phyloP scores from a whole-genome alignment of 208 protist species.

The Trichomonas tenax region DNA sequence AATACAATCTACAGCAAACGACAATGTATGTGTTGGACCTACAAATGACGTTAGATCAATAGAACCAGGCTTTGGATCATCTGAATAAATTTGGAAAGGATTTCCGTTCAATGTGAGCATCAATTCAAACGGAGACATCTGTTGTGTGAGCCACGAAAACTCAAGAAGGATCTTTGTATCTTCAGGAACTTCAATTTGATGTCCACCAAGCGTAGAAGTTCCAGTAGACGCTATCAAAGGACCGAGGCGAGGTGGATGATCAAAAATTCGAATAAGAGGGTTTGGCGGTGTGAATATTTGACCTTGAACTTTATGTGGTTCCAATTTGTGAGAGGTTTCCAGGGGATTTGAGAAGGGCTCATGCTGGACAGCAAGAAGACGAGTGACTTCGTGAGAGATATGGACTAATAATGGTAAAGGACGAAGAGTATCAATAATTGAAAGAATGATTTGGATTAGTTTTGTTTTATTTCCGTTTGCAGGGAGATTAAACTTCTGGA shows the following conservation, averaged over 20 bases:
- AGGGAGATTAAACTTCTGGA: background rate
- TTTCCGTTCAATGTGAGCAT: background rate
- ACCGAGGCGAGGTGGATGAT: background rate
- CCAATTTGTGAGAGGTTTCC: background rate
- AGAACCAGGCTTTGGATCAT: background rate
- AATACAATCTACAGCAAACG: background rate
- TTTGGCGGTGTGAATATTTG: background rate
- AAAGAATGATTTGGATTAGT: background rate
- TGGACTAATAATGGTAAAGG: background rate
- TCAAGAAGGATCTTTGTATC: background rate
- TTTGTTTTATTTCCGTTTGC: constrained; percentile 6
- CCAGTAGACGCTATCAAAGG: background rate
- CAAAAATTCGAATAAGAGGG: background rate
- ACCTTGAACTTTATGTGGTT: background rate
- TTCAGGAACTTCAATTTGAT: background rate
- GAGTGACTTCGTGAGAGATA: background rate
- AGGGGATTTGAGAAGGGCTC: background rate
- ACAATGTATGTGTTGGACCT: background rate
- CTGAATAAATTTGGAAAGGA: background rate
- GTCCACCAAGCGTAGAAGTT: background rate
- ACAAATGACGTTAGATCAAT: background rate
- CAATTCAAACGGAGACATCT: background rate
- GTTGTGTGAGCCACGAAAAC: background rate
- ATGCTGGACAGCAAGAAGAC: background rate
- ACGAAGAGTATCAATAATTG: background rate